Evolutionary conservation across 768 basidiomycete genomes (phyloP).

Genomic region (Cystoderma amianthinum): DNA sequence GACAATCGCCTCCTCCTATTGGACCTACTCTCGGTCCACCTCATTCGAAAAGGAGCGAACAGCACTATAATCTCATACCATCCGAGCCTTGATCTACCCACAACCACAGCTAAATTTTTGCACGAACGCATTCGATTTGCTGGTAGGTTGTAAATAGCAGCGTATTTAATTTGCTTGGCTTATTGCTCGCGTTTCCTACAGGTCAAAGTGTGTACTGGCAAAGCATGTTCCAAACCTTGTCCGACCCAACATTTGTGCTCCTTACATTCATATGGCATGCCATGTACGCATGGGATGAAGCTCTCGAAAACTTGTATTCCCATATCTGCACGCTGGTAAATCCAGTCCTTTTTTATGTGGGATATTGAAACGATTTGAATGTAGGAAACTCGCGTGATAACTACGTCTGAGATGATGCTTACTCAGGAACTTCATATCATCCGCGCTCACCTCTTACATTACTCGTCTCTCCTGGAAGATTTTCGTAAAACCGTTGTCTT

Average conservation of each 20-base stretch:
- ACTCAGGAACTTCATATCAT: constrained; percentile 46
- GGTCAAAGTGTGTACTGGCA: constrained; percentile 44
- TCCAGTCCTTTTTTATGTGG: not conserved
- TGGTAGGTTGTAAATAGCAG: too few relatives aligned
- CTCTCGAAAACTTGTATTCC: constrained; percentile 42
- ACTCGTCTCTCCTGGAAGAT: constrained; percentile 38
- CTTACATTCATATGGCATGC: constrained; percentile 52
- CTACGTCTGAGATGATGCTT: constrained; percentile 29
- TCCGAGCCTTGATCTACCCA: constrained; percentile 22
- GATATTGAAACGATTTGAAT: not conserved
- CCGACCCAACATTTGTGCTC: constrained; percentile 50
- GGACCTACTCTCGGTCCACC: constrained; percentile 40
- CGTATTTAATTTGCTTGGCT: too few relatives aligned
- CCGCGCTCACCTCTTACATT: constrained; percentile 46
- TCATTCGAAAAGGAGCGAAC: constrained; percentile 30
- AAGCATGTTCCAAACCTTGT: constrained; percentile 27
- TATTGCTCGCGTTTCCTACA: constrained; percentile 5
- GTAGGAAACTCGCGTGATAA: constrained; percentile 40
- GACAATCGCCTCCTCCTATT: constrained; percentile 28
- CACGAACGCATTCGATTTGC: constrained; percentile 40
- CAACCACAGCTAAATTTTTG: constrained; percentile 31
- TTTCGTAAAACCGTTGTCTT: constrained; percentile 41
- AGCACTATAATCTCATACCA: constrained; percentile 45
- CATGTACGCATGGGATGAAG: constrained; percentile 56
- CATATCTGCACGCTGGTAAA: constrained; percentile 44